Percentiles rank a stretch among this genome's conserved stretches.
Evolutionary conservation across 2,329 filamentous ascomycete genomes (phyloP).

Genomic region (Aspergillus pseudoterreus): DNA sequence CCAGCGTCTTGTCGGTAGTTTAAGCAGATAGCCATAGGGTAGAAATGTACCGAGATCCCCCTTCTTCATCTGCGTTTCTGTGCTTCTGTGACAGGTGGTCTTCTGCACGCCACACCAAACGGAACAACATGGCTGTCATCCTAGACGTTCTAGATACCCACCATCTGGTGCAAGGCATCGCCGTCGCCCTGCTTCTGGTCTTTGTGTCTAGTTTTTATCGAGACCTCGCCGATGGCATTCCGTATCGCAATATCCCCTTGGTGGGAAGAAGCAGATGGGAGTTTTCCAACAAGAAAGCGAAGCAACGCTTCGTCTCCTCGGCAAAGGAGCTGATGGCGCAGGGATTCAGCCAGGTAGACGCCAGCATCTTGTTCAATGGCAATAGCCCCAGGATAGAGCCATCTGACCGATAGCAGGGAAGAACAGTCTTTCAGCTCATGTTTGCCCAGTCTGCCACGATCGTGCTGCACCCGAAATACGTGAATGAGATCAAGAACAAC

Average conservation of each 20-base stretch:
- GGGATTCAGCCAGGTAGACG: constrained; percentile 25
- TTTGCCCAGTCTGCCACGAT: constrained; percentile 19
- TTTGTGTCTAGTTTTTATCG: constrained; percentile 22
- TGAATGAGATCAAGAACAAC: constrained; percentile 32
- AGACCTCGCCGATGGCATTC: constrained; percentile 25
- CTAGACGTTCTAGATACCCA: constrained; percentile 19
- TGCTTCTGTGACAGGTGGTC: not conserved
- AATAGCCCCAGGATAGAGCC: not conserved
- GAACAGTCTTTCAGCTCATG: constrained; percentile 26
- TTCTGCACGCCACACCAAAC: not conserved
- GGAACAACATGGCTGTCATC: constrained; percentile 21
- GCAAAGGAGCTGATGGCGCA: constrained; percentile 23
- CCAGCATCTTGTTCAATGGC: not conserved
- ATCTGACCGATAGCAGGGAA: constrained; percentile 14
- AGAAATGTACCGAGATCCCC: no score
- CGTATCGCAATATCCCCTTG: constrained; percentile 23
- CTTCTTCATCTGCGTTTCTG: no score
- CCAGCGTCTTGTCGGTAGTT: no score
- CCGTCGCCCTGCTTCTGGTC: constrained; percentile 16
- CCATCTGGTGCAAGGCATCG: constrained; percentile 19
- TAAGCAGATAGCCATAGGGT: no score
- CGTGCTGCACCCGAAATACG: constrained; percentile 27
- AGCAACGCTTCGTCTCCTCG: constrained; percentile 21
- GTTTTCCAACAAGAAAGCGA: constrained; percentile 30
- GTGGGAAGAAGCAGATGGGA: constrained; percentile 27